Percentiles rank a stretch among this genome's conserved stretches.
These are phyloP conservation scores for Trichosporon coremiiforme DNA, from an alignment of 1,284 basidiomycete species.

Conservation along the genomic window DNA sequence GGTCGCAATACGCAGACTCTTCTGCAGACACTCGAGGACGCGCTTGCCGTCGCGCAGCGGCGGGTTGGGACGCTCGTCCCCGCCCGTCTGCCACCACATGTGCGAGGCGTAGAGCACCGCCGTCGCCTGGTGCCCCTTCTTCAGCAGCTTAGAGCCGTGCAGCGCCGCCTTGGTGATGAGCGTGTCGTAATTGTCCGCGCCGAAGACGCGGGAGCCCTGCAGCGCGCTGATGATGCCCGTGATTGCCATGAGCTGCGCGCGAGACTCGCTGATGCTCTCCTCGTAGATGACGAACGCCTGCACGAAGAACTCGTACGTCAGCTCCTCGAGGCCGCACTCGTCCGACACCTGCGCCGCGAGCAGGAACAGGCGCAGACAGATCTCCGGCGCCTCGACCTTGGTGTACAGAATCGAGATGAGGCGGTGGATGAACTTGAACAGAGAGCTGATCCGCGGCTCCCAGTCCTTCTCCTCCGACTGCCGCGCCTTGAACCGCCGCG, in stretches of 20 bases:
- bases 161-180: conserved; percentile 92
- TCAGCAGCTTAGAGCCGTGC: conserved; percentile 87
- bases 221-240: conserved; percentile 86
- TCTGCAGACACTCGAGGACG: conserved; percentile 91
- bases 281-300: conserved; percentile 95
- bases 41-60: conserved; percentile 92
- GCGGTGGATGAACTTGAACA: conserved; percentile 90
- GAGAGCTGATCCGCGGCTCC: conserved; percentile 74
- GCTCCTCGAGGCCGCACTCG: conserved; percentile 87
- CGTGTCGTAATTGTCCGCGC: conserved; percentile 89
- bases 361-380: conserved; percentile 88
- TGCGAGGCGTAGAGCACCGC: conserved; percentile 93
- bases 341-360: conserved; percentile 89
- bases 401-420: conserved; percentile 86
- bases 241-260: conserved; percentile 89
- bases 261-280: conserved; percentile 87
- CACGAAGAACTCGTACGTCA: conserved; percentile 92
- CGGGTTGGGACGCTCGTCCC: conserved; percentile 51
- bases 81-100: conserved; percentile 88
- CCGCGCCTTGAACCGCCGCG: conserved; percentile 78
- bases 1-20: conserved; percentile 87
- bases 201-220: conserved; percentile 80
- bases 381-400: conserved; percentile 84
- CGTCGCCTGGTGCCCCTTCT: conserved; percentile 93
- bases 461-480: conserved; percentile 71